A percentile compares a stretch with the other conserved stretches of the same genome.
These are phyloP conservation scores for Wickerhamomyces sp. DNA, from an alignment of 1,139 yeast species.

Conservation along the genomic window DNA sequence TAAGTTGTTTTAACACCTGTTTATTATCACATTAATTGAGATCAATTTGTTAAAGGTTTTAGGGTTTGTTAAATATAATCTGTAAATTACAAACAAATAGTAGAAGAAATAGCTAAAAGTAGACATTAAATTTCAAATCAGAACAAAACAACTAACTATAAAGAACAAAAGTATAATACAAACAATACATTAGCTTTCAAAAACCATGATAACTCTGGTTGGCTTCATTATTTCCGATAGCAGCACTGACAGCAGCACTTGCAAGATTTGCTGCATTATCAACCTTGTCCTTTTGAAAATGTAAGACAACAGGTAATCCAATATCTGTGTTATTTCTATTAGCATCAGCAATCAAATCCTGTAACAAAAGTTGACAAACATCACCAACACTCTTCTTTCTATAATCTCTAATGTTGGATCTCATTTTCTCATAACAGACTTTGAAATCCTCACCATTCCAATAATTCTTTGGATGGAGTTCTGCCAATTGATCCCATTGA, in stretches of 20 bases:
- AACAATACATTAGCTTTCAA: background rate
- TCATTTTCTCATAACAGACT: constrained; percentile 42
- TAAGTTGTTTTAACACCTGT: constrained; percentile 37
- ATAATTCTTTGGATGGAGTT: constrained; percentile 35
- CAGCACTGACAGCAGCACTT: constrained; percentile 15
- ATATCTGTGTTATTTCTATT: constrained; percentile 11
- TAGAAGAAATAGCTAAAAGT: background rate
- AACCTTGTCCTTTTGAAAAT: constrained; percentile 8
- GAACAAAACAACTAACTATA: constrained; percentile 1
- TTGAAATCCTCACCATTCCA: constrained; percentile 46
- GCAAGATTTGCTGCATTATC: constrained; percentile 11
- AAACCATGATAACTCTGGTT: background rate
- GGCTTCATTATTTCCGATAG: background rate
- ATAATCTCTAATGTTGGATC: constrained; percentile 35
- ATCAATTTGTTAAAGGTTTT: constrained; percentile 6
- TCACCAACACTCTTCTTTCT: constrained; percentile 37
- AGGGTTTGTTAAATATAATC: constrained; percentile 6
- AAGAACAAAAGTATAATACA: background rate
- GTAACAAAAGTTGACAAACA: constrained; percentile 27
- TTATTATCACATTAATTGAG: constrained; percentile 13
- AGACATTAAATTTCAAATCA: background rate
- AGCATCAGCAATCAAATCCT: constrained; percentile 19
- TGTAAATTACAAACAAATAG: constrained; percentile 11
- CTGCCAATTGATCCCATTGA: constrained; percentile 60
- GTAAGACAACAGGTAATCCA: constrained; percentile 21